Evolutionary conservation across 192 early-diverging fungal genomes (phyloP).

Genomic region (Backusella sp.): DNA sequence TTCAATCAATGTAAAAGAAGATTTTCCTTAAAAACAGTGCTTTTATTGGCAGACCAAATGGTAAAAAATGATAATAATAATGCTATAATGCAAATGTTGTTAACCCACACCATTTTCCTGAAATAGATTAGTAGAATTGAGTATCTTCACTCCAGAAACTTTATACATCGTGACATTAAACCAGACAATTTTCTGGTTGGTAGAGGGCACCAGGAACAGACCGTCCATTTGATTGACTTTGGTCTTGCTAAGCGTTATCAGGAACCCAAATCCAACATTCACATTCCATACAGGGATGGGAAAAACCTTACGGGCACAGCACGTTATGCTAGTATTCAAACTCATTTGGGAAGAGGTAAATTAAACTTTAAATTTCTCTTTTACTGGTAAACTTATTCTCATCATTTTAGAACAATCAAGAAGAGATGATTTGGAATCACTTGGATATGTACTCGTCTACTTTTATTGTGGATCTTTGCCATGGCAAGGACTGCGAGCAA

Average conservation of each 20-base stretch:
- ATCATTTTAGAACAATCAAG: slow-evolving; percentile 73
- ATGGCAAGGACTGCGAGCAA: slow-evolving; percentile 92
- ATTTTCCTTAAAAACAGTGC: slow-evolving; percentile 85
- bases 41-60: slow-evolving; percentile 86
- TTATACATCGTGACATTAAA: slow-evolving; percentile 91
- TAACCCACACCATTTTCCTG: not conserved
- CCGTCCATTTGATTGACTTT: slow-evolving; percentile 88
- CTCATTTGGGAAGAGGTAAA: slow-evolving; percentile 73
- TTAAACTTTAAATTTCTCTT: slow-evolving; percentile 20
- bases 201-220: slow-evolving; percentile 72
- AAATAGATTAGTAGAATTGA: slow-evolving; percentile 61
- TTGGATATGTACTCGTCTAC: slow-evolving; percentile 93
- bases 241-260: slow-evolving; percentile 86
- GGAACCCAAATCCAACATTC: slow-evolving; percentile 77
- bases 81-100: not conserved
- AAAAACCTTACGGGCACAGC: slow-evolving; percentile 92
- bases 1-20: slow-evolving; percentile 91
- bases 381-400: no score
- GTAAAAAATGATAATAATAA: slow-evolving; percentile 31
- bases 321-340: slow-evolving; percentile 89
- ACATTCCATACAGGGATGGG: slow-evolving; percentile 89
- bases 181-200: slow-evolving; percentile 94
- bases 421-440: slow-evolving; percentile 87
- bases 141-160: slow-evolving; percentile 75
- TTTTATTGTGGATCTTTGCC: slow-evolving; percentile 88